Evolutionary conservation across 306 rosid genomes (phyloP).

Genomic region (Betula pendula): DNA sequence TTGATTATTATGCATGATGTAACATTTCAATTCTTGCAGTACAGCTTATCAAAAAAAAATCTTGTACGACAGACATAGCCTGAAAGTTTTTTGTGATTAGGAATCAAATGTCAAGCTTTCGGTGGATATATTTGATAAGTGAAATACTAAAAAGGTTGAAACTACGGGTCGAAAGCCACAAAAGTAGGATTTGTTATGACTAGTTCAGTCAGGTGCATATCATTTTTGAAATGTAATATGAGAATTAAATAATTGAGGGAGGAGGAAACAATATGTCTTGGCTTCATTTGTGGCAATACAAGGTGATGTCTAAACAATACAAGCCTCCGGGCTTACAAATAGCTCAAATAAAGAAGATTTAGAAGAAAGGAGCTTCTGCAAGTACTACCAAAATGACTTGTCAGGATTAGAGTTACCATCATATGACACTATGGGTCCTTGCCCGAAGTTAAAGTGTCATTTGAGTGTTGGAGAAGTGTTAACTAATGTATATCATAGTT

Average conservation of each 20-base stretch:
- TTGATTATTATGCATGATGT: background rate
- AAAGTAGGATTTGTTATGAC: background rate
- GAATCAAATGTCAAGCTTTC: too few species aligned
- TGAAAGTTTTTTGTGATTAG: too few species aligned
- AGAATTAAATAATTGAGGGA: background rate
- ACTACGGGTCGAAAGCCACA: too few species aligned
- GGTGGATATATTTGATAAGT: background rate
- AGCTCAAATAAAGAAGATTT: background rate
- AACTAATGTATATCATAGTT: background rate
- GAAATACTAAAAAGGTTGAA: background rate
- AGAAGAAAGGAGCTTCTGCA: background rate
- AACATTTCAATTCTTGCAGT: background rate
- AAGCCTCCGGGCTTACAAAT: background rate
- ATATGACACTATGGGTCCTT: background rate
- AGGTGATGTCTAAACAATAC: background rate
- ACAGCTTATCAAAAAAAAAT: background rate
- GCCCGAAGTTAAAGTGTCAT: background rate
- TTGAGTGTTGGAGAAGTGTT: background rate
- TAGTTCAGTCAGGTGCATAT: background rate
- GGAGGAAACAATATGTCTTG: background rate
- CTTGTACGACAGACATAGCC: too few species aligned
- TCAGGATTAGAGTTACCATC: background rate
- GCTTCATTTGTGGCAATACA: background rate
- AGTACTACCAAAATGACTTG: background rate
- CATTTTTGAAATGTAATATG: background rate